Evolutionary conservation across 2,329 filamentous ascomycete species (phyloP), one percentile per base, ranked within the genome.

Genomic region (Talaromyces sp.): DNA sequence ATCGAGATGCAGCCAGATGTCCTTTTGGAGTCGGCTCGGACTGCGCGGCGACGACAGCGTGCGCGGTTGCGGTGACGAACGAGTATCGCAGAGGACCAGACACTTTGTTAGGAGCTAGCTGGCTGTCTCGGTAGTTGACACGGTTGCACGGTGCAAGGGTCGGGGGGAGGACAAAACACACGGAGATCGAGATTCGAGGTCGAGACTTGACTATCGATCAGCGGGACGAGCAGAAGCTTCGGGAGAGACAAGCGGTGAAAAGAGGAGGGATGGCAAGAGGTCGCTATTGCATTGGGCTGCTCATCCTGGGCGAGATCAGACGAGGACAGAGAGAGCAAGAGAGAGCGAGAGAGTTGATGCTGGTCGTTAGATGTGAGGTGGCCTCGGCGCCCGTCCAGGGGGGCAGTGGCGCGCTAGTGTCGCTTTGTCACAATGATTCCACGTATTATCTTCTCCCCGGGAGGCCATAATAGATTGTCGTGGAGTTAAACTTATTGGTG

Each of bases 1-100:
- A 46, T 21, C 43, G 43, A n/a, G n/a, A 46, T 32, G 17, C 32
- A 49, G 56, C 46, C 55, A 54, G 41, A 46, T 58, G 61, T 56
- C 50, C 59, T 61, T 54, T 35, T 35, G 3, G 29, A 19, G 53
- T 19, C 21, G 17, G 29, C 14, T 43, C n/a, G 19, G 24, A 52
- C 24, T 52, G 49, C 49, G 49, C 43, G 35, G 35, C 35, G 2
- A 38, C 35, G 35, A 38, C 14, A n/a, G 35, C 35, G 35, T 38
- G 35, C 17, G 35, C 35, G 13, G 14, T 38, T 38, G 32, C 32
- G 14, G 32, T 38, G 35, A 38, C 35, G 35, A 38, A n/a, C 35
- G 7, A n/a, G 35, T 21, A 3, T 43, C n/a, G 14, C n/a, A 21
- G 10, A 8, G n/a, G 9, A 2, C n/a, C 17, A 38, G 35, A 9